Base-by-base conservation (phyloP, 768 basidiomycete genomes). In the Galerina marginata region DNA sequence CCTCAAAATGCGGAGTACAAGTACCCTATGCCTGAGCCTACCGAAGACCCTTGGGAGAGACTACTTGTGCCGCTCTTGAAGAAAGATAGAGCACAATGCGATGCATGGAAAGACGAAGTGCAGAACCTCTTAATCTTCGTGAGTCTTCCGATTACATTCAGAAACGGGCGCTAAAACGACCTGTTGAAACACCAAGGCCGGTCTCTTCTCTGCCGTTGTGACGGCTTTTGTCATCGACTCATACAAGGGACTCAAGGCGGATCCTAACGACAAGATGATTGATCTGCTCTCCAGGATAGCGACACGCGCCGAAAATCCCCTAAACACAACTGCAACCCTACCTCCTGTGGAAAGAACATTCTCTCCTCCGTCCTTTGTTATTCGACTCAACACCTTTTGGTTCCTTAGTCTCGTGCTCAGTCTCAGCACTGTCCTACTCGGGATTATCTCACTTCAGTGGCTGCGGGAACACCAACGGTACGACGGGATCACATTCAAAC, bases 121-220 rank as follows among this genome's bases (percentile, higher is more conserved):
- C 65, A 65, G 52, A 67, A 66, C 33, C 47, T 67, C 11, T 49
- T 70, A 9, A 67, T 70, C 36, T 70, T 70, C 43, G 69, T 70
- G 39, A 39, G 69, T 43, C 50, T 6, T 3, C 9, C 43, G 9
- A 23, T 15, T 53, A 46, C 9, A 9, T 15, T 14, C 12, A 20
- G 7, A 33, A 33, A 33, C 6, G 14, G 6, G 29, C 5, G 16
- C 9, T 16, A 16, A 25, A 33, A n/a, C 20, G 9, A 44, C 26
- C 36, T n/a, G 15, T 37, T n/a, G 29, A 49, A 12, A n/a, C 12
- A 36, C 42, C 36, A 16, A 71, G 70, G 66, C 70, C 52, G 59
- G 59, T 45, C 64, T 71, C 12, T 71, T 69, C 49, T 71, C 70
- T 5, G 66, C 68, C 2, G 63, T 69, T 5, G 62, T 67, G 7